Base-by-base conservation (phyloP, 2,329 filamentous ascomycete species). In the Paracorniculantispora psalliotae region DNA sequence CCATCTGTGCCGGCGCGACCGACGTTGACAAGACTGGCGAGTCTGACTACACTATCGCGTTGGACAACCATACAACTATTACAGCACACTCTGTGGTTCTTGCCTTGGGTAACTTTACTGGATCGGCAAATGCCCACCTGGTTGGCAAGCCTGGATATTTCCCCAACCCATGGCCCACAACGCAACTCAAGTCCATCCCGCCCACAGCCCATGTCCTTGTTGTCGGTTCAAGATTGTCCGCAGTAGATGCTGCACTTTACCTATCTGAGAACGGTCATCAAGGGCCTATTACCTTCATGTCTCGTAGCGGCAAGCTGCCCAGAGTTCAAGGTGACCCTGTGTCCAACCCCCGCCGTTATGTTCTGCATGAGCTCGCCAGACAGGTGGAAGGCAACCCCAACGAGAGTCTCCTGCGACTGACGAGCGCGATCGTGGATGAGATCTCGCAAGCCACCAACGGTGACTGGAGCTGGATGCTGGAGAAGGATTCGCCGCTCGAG, bases 231-330 rank as follows among this genome's bases (percentile, higher is more conserved):
- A 17, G 58, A 13, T 39, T 60, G 10, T 57, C 52, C 17, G 52
- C 58, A 17, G 58, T 60, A 9, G 58, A 60, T 30, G 37, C 58
- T 1, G 58, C 58, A 9, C 12, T 60, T 6, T 57, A 56, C 23
- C 21, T 60, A 13, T 51, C 58, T 6, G 51, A 56, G 1, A 56
- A 56, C 12, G 58, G 58, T 2, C 58, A 60, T 17, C 51, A 50
- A 17, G 52, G 58, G 2, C 52, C 58, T n/a, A 56, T 60, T 26
- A 60, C 58, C 1, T 60, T 60, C 46, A 57, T 60, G 58, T 60
- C 58, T 1, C 58, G 58, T 4, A 60, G 58, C 37, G 58, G 58
- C 26, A 37, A 46, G 15, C 46, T 60, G 4, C 58, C 58, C 9
- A 35, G 47, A 13, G 58, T 60, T 1, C 58, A 60, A n/a, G 58